These are phyloP conservation scores for Barnettozyma pratensis DNA, from an alignment of 805 yeast genomes.

Conservation along the genomic window DNA sequence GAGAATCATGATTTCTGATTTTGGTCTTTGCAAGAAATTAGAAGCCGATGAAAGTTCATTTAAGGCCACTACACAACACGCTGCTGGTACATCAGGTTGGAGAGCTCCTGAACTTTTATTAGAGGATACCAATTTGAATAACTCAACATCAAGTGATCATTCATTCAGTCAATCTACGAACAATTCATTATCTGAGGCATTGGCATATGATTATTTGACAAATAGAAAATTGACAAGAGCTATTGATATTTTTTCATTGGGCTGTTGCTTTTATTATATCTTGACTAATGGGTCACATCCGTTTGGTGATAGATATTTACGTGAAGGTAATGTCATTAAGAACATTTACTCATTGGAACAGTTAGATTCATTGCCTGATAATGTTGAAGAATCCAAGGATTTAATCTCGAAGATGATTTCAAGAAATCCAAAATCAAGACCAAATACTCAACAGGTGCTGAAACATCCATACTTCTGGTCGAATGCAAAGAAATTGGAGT, in stretches of 20 bases:
- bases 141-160: conserved; percentile 19
- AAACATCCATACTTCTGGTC: conserved; percentile 91
- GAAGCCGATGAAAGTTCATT: conserved; percentile 93
- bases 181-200: conserved; percentile 27
- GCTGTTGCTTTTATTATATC: conserved; percentile 89
- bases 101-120: conserved; percentile 86
- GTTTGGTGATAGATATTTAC: conserved; percentile 82
- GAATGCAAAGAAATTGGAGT: conserved; percentile 67
- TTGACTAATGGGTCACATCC: conserved; percentile 85
- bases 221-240: conserved; percentile 75
- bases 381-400: conserved; percentile 62
- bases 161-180: conserved; percentile 12
- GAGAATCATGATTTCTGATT: conserved; percentile 84
- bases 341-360: conserved; percentile 40
- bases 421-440: conserved; percentile 62
- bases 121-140: conserved; percentile 26
- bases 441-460: conserved; percentile 61
- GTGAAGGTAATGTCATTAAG: conserved; percentile 85
- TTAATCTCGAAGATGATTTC: conserved; percentile 69
- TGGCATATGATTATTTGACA: conserved; percentile 35
- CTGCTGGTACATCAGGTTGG: conserved; percentile 98
- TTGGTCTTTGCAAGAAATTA: conserved; percentile 88
- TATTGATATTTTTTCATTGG: conserved; percentile 89
- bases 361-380: conserved; percentile 26
- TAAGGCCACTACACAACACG: conserved; percentile 85